Evolutionary conservation across 495 filamentous ascomycete genomes (phyloP).

Genomic region (Penicillium parvum): DNA sequence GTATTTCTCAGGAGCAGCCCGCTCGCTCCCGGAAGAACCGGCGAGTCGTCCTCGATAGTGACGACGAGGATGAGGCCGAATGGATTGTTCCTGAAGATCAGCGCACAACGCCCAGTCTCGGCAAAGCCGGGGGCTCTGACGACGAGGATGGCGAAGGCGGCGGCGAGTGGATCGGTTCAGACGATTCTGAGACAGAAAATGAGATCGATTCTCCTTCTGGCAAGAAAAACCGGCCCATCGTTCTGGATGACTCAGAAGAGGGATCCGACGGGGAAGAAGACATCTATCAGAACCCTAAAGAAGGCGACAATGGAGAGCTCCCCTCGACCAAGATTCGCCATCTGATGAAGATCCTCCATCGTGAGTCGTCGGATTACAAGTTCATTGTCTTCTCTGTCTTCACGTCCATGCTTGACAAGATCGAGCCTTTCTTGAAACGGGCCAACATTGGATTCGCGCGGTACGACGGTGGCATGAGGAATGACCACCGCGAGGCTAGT

Average conservation of each 20-base stretch:
- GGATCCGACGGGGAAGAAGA: conserved; percentile 25
- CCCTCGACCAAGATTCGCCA: conserved; percentile 89
- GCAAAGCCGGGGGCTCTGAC: conserved; percentile 73
- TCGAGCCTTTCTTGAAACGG: conserved; percentile 81
- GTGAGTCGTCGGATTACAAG: conserved; percentile 75
- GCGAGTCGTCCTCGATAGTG: conserved; percentile 56
- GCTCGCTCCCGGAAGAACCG: conserved; percentile 48
- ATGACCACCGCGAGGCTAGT: conserved; percentile 85
- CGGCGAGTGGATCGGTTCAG: conserved; percentile 69
- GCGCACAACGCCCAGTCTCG: conserved; percentile 53
- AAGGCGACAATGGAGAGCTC: conserved; percentile 48
- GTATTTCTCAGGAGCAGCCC: conserved; percentile 20
- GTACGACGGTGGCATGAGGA: conserved; percentile 94
- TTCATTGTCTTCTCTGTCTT: conserved; percentile 98
- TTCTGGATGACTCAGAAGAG: conserved; percentile 19
- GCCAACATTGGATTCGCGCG: conserved; percentile 73
- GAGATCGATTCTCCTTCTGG: conserved; percentile 39
- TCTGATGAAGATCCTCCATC: conserved; percentile 72
- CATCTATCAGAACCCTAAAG: conserved; percentile 40
- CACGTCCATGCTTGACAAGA: conserved; percentile 94
- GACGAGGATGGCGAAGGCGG: conserved; percentile 85
- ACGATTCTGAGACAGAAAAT: conserved; percentile 54
- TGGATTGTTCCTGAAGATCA: conserved; percentile 71
- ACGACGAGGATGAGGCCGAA: conserved; percentile 65
- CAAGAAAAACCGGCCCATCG: conserved; percentile 17